Evolutionary conservation across 2,329 filamentous ascomycete genomes (phyloP).

Genomic region (Raffaelea deltoideospora): DNA sequence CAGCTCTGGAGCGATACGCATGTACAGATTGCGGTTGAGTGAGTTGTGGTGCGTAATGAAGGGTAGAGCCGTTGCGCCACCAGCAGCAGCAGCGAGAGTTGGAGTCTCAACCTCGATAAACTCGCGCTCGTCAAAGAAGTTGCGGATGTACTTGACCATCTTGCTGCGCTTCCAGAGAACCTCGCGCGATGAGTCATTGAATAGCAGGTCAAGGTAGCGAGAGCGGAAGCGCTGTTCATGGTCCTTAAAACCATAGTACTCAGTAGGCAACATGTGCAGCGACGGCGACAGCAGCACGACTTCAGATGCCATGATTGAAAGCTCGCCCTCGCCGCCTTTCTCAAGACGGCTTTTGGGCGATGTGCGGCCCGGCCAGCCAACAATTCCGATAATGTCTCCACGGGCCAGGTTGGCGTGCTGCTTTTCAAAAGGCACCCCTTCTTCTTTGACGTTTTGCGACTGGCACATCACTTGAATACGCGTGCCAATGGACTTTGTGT

Average conservation of each 20-base stretch:
- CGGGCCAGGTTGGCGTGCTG: conserved; percentile 82
- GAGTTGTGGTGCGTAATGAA: conserved; percentile 97
- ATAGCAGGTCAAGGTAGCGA: conserved; percentile 89
- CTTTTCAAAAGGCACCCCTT: conserved; percentile 47
- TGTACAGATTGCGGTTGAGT: conserved; percentile 81
- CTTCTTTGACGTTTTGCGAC: conserved; percentile 57
- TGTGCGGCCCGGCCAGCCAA: conserved; percentile 72
- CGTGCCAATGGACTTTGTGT: conserved; percentile 44
- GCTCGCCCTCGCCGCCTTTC: conserved; percentile 67
- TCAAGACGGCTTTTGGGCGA: conserved; percentile 78
- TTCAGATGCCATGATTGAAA: conserved; percentile 84
- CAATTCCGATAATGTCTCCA: conserved; percentile 83
- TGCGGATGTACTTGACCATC: conserved; percentile 78
- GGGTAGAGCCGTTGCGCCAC: conserved; percentile 87
- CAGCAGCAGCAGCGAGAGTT: conserved; percentile 93
- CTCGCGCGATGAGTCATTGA: conserved; percentile 77
- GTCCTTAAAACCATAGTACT: conserved; percentile 91
- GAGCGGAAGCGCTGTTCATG: conserved; percentile 86
- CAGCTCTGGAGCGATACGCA: conserved; percentile 88
- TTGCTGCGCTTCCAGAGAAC: conserved; percentile 75
- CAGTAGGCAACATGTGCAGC: conserved; percentile 76
- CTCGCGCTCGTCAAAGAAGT: conserved; percentile 73
- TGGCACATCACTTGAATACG: conserved; percentile 90
- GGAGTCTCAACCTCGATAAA: conserved; percentile 95
- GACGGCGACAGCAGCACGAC: conserved; percentile 79